Base-by-base conservation (phyloP, 768 basidiomycete species). In the Mrakia frigida region DNA sequence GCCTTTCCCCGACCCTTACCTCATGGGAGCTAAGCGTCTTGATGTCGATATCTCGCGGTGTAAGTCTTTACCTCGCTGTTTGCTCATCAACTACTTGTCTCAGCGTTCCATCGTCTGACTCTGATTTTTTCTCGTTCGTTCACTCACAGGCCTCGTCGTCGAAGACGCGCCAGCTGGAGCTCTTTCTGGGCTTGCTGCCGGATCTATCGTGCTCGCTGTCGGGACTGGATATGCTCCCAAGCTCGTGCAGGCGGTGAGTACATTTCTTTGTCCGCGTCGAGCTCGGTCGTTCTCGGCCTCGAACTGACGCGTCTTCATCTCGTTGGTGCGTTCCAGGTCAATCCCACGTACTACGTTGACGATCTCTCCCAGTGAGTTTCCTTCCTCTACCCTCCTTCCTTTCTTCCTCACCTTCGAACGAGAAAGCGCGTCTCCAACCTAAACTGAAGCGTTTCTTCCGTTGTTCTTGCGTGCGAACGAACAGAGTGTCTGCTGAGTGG, bases 111-210 rank as follows among this genome's bases (percentile, higher is more conserved):
- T 56, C 33, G 16, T 10, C 23, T 59, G 37, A 33, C 33, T 25
- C 6, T 3, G 16, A n/a, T 7, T 16, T 14, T n/a, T 59, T 3
- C 18, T 3, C 41, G 9, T 18, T 63, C 41, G 13, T 6, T n/a
- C n/a, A n/a, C n/a, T n/a, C n/a, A n/a, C 79, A 92, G 91, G 91
- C 80, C 85, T 96, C 76, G 94, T 96, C 11, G 86, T 97, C 3
- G 94, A 96, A 80, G 94, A 97, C 80, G 93, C 94, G 0, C 90
- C 93, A 4, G 90, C 91, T 14, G 94, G 94, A 3, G 83, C 94
- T 77, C 85, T 84, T 76, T 87, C 91, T 16, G 93, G 93, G 31
- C 87, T 87, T 56, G 89, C 90, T 6, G 91, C 92, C 25, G 92
- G 92, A 11, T 87, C 91, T 63, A 86, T 83, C 63, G 91, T 91